phyloP scores from a whole-genome alignment of 1,284 basidiomycete species.

The Trichosporon ovoides region DNA sequence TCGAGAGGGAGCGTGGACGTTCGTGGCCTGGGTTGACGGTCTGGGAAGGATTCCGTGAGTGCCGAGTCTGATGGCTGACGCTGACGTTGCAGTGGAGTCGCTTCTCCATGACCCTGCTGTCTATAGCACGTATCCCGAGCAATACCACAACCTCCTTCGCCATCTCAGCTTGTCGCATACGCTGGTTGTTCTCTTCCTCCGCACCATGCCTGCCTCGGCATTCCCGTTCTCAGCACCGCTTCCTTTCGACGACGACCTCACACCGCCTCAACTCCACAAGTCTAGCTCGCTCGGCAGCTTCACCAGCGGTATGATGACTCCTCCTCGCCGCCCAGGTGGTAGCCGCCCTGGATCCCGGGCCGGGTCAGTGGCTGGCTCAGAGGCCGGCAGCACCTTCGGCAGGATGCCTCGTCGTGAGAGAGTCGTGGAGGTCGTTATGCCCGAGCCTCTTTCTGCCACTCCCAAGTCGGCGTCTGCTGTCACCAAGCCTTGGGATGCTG shows the following conservation, averaged over 20 bases:
- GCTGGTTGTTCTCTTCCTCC: conserved; percentile 45
- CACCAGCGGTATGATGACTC: conserved; percentile 9
- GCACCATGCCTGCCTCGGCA: conserved; percentile 34
- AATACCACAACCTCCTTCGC: conserved; percentile 42
- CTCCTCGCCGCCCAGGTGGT: conserved; percentile 15
- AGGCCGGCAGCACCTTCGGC: conserved; percentile 13
- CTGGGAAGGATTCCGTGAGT: conserved; percentile 49
- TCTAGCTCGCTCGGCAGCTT: conserved; percentile 34
- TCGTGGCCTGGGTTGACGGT: conserved; percentile 48
- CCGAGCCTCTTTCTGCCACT: conserved; percentile 38
- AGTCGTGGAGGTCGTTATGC: conserved; percentile 48
- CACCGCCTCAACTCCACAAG: conserved; percentile 22
- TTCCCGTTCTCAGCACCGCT: conserved; percentile 40
- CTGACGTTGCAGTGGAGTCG: conserved; percentile 41
- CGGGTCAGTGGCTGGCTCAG: conserved; percentile 30
- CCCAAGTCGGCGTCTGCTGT: not conserved
- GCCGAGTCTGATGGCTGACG: not conserved
- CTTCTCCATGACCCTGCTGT: conserved; percentile 44
- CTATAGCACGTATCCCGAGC: conserved; percentile 44
- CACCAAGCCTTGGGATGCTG: not conserved
- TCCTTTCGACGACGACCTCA: conserved; percentile 45
- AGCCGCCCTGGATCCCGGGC: conserved; percentile 30
- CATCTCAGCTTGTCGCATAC: conserved; percentile 47
- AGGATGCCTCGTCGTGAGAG: conserved; percentile 40
- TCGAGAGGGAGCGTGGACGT: conserved; percentile 30